Evolutionary conservation across 306 rosid genomes (phyloP), one percentile per base, ranked within the genome.

Genomic region (Amphicarpaea edgeworthii): DNA sequence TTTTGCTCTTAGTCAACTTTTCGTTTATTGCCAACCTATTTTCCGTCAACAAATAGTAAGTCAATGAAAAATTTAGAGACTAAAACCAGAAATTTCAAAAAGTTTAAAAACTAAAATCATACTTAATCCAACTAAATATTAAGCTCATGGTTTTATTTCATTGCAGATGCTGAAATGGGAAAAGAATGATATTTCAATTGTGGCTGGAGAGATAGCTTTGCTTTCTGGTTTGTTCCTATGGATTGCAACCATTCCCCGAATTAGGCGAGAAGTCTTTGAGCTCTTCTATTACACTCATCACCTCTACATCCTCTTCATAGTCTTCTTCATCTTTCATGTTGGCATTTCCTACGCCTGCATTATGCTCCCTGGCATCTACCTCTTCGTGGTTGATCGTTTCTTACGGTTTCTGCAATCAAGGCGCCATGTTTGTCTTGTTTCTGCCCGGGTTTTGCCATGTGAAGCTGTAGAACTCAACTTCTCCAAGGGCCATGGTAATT

Each of bases 321-420:
- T 89, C 34, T 93, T 93, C 93, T 93, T 81, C 76, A 12, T 89
- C 73, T 88, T 93, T 57, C 98, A 91, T 20, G 92, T 89, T 11
- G 90, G 96, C 20, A 70, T 91, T 42, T 38, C 90, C 15, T 81
- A 26, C 49, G 3, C 89, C 0, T 79, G 69, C 78, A 79, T 80
- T 0, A 86, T 87, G 89, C 90, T 93, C 58, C 98, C 97, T 12
- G 87, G 90, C 55, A 88, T 91, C 79, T 91, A 83, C 86, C 97
- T 93, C 81, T 93, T 93, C 78, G 0, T 88, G 45, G 67, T 93
- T 14, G 98, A 93, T 54, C 97, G 98, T 24, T 90, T 1, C 85
- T 53, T 93, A 4, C 72, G 98, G 37, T 87, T 90, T 58, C 79
- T 91, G 3, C 96, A 91, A 59, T 93, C 97, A 16, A 72, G 78